Evolutionary conservation across 1,284 basidiomycete genomes (phyloP), one percentile per base, ranked within the genome.

Genomic region (Apiotrichum veenhuisii): DNA sequence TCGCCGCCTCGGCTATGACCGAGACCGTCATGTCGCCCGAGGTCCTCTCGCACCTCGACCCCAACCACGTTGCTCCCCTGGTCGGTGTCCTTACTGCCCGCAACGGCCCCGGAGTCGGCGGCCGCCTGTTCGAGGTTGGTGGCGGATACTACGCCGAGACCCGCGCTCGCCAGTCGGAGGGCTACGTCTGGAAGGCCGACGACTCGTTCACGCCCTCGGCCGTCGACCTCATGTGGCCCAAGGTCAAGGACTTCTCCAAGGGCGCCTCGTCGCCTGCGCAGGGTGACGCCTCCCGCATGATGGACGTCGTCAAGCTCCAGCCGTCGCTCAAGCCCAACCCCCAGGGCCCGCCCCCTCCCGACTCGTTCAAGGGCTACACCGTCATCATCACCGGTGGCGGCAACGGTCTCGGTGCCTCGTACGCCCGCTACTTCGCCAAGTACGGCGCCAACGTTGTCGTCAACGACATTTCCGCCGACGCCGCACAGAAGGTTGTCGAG

Each of bases 171-270:
- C 84, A 93, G 62, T 88, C 88, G 71, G 85, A 87, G 63, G 95
- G 82, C 69, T 82, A 84, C 27, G 81, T 94, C 47, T 98, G 94
- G 85, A 94, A 88, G 79, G 87, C 92, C 14, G 65, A 64, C 47
- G 94, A 98, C 71, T 81, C 84, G n/a, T 97, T 97, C 77, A 98
- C 96, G 0, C 95, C 96, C 17, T 92, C 91, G 43, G 95, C 96
- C 46, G 92, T 93, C 41, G 89, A 90, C 73, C 82, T 84, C 46
- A 86, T 85, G 68, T 96, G 91, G 90, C 75, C 79, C 17, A 84
- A 94, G 72, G 80, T 98, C 58, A 85, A 82, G 46, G 86, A 97
- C 78, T 98, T 93, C 74, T 81, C 78, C 69, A 82, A 78, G 71
- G 72, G 50, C 66, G 87, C 4, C 12, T 84, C 87, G 64, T 84